Percentiles rank a stretch among this genome's conserved stretches.
Evolutionary conservation across 1,284 basidiomycete genomes (phyloP).

Genomic region (Phylloporus sp.): DNA sequence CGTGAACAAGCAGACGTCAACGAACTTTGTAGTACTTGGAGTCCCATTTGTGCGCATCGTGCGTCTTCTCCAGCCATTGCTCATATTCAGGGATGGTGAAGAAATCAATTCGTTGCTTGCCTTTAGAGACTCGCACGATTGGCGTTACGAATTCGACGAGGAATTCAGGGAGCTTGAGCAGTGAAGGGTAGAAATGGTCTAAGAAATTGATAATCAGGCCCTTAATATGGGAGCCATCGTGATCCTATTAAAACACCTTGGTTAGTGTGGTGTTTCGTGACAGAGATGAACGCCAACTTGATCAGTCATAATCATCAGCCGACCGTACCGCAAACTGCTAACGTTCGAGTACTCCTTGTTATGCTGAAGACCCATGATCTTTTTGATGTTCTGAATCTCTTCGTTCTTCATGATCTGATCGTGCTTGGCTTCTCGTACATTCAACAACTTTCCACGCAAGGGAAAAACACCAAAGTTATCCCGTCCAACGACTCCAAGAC

Average conservation of each 20-base stretch:
- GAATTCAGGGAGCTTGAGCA: slow-evolving; percentile 92
- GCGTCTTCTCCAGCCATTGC: slow-evolving; percentile 86
- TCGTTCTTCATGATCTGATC: slow-evolving; percentile 98
- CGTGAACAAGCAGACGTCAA: slow-evolving; percentile 1
- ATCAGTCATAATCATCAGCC: slow-evolving; percentile 99
- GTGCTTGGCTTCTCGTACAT: slow-evolving; percentile 96
- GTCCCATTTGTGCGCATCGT: slow-evolving; percentile 86
- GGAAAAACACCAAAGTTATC: slow-evolving; percentile 99
- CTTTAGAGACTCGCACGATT: slow-evolving; percentile 93
- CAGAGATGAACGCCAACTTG: slow-evolving; percentile 64
- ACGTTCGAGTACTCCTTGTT: slow-evolving; percentile 86
- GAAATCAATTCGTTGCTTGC: slow-evolving; percentile 85
- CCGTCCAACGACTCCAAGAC: slow-evolving; percentile 93
- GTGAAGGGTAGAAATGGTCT: slow-evolving; percentile 96
- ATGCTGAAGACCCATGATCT: slow-evolving; percentile 96
- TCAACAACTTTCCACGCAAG: slow-evolving; percentile 94
- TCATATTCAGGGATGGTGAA: slow-evolving; percentile 99
- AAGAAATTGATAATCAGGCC: slow-evolving; percentile 98
- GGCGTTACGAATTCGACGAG: slow-evolving; percentile 99
- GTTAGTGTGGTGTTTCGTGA: slow-evolving; percentile 16
- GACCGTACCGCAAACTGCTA: slow-evolving; percentile 88
- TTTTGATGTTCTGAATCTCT: slow-evolving; percentile 97
- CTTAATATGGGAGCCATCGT: slow-evolving; percentile 99
- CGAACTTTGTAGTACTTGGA: slow-evolving; percentile 96
- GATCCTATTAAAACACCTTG: slow-evolving; percentile 72